Evolutionary conservation across 352 stramenopile species (phyloP).

Genomic region (Halophytophthora polymorphica): DNA sequence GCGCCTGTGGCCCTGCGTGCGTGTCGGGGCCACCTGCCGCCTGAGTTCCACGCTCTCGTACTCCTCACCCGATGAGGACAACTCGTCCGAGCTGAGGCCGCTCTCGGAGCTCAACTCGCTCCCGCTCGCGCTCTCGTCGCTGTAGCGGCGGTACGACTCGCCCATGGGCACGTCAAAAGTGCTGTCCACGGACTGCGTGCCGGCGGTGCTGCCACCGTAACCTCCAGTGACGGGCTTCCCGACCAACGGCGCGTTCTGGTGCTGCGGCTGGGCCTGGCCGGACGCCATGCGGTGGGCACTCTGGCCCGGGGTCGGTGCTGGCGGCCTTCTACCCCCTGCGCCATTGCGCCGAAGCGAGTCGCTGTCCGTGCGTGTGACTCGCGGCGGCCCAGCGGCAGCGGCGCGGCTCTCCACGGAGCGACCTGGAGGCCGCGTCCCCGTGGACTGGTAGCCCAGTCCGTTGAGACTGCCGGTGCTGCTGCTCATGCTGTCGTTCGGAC

Average conservation of each 20-base stretch:
- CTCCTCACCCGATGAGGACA: conserved; percentile 22
- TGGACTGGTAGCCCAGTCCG: conserved; percentile 13
- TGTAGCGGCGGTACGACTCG: conserved; percentile 29
- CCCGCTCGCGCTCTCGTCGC: conserved; percentile 21
- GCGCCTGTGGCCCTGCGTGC: not conserved
- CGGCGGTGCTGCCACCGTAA: conserved; percentile 5
- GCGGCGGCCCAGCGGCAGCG: conserved; percentile 3
- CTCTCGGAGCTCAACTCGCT: too few relatives aligned
- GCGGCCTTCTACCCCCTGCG: too few relatives aligned
- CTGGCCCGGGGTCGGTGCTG: conserved; percentile 5
- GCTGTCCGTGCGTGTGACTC: conserved; percentile 14
- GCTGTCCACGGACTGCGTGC: conserved; percentile 30
- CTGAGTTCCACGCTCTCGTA: conserved; percentile 1
- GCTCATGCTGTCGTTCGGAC: conserved; percentile 10
- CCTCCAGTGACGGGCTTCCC: conserved; percentile 5
- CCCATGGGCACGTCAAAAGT: conserved; percentile 22
- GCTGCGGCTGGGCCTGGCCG: not conserved
- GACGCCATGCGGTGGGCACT: conserved; percentile 4
- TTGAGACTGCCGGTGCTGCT: conserved; percentile 4
- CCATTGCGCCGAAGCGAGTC: conserved; percentile 9
- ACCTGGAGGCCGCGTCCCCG: conserved; percentile 4
- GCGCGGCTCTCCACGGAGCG: conserved; percentile 15
- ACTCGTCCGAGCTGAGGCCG: conserved; percentile 25
- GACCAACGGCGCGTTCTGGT: too few relatives aligned
- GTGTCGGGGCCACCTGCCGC: conserved; percentile 6